Evolutionary conservation across 1,139 yeast genomes (phyloP).

Genomic region (Lizanozyma gosingica): DNA sequence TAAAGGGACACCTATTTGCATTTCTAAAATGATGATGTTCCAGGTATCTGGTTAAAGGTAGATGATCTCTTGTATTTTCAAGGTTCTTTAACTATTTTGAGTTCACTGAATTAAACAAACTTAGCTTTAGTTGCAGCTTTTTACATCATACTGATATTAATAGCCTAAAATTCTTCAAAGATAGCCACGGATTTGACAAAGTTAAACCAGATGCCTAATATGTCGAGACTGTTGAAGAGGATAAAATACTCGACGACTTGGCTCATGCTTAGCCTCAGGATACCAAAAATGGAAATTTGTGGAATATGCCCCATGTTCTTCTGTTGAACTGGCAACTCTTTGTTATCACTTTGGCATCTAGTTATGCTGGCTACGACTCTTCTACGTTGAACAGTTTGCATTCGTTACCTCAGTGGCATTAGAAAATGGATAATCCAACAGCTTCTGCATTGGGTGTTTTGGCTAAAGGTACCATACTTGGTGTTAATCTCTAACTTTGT

Average conservation of each 20-base stretch:
- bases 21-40: too few relatives aligned
- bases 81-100: too few relatives aligned
- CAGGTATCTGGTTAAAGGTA: too few relatives aligned
- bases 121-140: too few relatives aligned
- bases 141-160: too few relatives aligned
- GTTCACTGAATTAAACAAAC: too few relatives aligned
- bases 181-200: too few relatives aligned
- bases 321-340: constrained; percentile 27
- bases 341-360: constrained; percentile 33
- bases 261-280: neutral
- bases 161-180: too few relatives aligned
- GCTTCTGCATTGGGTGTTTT: constrained; percentile 40
- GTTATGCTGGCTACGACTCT: constrained; percentile 46
- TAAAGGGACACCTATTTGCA: too few relatives aligned
- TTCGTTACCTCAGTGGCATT: constrained; percentile 27
- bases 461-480: constrained; percentile 45
- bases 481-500: constrained; percentile 29
- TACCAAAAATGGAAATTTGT: constrained; percentile 16
- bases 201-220: neutral
- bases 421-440: constrained; percentile 28
- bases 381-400: constrained; percentile 45
- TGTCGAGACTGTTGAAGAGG: neutral
- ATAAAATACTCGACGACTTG: neutral
- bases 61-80: too few relatives aligned
- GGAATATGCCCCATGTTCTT: constrained; percentile 23